Base-by-base conservation (phyloP, 2,329 filamentous ascomycete species). In the Chrysoporthe austroafricana region DNA sequence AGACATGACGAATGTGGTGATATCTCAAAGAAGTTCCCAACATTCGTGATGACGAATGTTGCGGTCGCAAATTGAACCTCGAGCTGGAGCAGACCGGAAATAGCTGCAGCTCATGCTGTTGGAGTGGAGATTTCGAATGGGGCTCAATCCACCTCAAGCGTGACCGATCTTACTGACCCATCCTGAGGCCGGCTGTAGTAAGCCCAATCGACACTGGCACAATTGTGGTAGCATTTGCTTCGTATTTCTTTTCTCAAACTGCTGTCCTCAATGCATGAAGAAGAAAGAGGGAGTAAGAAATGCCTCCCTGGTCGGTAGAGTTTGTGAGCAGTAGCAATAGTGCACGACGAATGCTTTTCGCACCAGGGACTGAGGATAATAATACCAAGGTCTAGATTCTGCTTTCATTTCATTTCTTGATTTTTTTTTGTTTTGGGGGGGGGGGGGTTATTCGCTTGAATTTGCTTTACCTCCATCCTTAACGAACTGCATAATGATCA, bases 41-140 rank as follows among this genome's bases (percentile, higher is more conserved):
- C 50, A 54, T 54, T 16, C 50, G 16, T 34, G 26, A 16, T 54
- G 21, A 54, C 9, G 36, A 39, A 39, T 16, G 9, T 5, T 14
- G 13, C 13, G 13, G 26, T 54, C 32, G 18, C 54, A 18, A 13
- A 57, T n/a, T 9, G 34, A 57, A 26, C 26, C 26, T 26, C 26
- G 26, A 26, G 26, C 26, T 26, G 26, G 26, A 26, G 16, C 54
- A 34, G 7, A 21, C 54, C 54, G 34, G 34, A 57, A 57, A 57
- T 57, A 57, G 32, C 18, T 57, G 54, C 54, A 57, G 54, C 54
- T 57, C 32, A 57, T 32, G 34, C 54, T 16, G 8, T 39, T 39
- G 32, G 54, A 36, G 54, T 57, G 54, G 54, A 26, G n/a, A 57
- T 16, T 13, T 32, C 26, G 14, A 32, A 54, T 26, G 26, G 50